These are phyloP conservation scores for Suillus tomentosus DNA, from an alignment of 768 basidiomycete species.

Conservation along the genomic window DNA sequence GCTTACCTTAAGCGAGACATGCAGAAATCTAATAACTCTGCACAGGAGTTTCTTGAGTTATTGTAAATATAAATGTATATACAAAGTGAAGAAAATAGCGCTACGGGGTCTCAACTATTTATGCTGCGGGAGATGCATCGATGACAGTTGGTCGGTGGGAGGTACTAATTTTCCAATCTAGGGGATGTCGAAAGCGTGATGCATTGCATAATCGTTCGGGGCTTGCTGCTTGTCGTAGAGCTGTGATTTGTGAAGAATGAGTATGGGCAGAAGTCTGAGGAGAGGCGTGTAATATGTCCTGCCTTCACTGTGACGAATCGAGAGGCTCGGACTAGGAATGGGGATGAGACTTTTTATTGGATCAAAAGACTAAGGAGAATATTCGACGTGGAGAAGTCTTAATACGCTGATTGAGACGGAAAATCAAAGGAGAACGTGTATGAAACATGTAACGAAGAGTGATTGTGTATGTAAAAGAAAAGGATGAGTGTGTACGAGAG, in stretches of 20 bases:
- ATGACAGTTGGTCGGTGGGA: neutral
- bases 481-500: too few relatives aligned
- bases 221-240: conserved; percentile 85
- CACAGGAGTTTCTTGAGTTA: neutral
- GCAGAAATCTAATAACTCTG: neutral
- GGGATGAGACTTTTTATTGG: too few relatives aligned
- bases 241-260: conserved; percentile 39
- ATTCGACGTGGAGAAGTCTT: too few relatives aligned
- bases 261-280: neutral
- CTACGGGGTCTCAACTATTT: conserved; percentile 14
- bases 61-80: neutral
- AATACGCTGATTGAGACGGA: too few relatives aligned
- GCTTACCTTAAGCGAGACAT: conserved; percentile 50
- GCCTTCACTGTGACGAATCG: too few relatives aligned
- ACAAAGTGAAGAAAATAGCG: neutral
- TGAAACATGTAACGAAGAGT: too few relatives aligned
- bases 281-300: too few relatives aligned
- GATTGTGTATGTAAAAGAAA: too few relatives aligned
- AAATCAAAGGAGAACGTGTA: too few relatives aligned
- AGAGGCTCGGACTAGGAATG: too few relatives aligned
- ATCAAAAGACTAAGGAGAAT: too few relatives aligned
- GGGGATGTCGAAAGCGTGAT: conserved; percentile 59
- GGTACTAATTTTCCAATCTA: conserved; percentile 56
- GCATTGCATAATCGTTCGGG: conserved; percentile 88
- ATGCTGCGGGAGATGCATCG: conserved; percentile 5